These are phyloP conservation scores for Epicoccum sorghinum DNA, from an alignment of 2,329 filamentous ascomycete species.

Conservation along the genomic window DNA sequence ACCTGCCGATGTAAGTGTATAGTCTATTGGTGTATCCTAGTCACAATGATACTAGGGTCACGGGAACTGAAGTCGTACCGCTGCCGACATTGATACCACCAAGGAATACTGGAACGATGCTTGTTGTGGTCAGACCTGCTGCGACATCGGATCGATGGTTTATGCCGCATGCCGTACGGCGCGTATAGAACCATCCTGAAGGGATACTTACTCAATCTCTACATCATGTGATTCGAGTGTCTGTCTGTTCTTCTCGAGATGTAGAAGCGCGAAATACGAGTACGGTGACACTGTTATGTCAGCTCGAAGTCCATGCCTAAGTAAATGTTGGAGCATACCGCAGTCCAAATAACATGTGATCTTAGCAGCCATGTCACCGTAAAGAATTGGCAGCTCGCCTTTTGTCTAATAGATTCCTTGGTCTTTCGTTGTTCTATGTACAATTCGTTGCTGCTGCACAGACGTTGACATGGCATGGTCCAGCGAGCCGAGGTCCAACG, in stretches of 20 bases:
- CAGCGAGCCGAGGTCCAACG: conserved; percentile 11
- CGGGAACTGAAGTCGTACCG: conserved; percentile 32
- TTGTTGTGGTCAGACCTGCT: conserved; percentile 39
- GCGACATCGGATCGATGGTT: background rate
- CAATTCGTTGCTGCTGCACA: background rate
- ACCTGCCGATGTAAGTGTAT: conserved; percentile 51
- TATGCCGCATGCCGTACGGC: background rate
- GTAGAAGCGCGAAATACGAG: conserved; percentile 59
- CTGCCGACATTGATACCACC: conserved; percentile 53
- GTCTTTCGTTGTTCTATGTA: background rate
- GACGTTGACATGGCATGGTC: background rate
- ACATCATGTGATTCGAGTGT: conserved; percentile 64
- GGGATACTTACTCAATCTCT: conserved; percentile 68
- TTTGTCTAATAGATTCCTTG: background rate
- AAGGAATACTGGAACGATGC: conserved; percentile 74
- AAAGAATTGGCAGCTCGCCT: background rate
- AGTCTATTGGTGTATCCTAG: background rate
- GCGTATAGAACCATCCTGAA: too few relatives aligned
- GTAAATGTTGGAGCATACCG: conserved; percentile 52
- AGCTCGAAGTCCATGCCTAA: conserved; percentile 7
- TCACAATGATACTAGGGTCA: background rate
- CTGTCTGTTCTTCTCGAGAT: conserved; percentile 63
- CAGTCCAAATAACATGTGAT: conserved; percentile 73
- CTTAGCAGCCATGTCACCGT: conserved; percentile 60
- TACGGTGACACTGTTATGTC: conserved; percentile 65